These are phyloP conservation scores for Prosopis cineraria DNA, from an alignment of 306 rosid species.

Conservation along the genomic window DNA sequence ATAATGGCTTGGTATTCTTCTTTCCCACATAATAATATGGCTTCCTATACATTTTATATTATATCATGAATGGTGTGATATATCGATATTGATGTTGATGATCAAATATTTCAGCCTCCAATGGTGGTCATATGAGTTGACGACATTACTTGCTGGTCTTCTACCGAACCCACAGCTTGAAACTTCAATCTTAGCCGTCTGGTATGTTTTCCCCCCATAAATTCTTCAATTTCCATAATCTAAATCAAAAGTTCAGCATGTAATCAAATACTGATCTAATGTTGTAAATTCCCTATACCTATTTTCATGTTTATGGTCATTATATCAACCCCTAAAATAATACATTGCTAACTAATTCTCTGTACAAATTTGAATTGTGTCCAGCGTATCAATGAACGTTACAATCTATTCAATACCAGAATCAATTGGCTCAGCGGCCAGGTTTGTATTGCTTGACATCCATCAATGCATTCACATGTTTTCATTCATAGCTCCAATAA, in stretches of 20 bases:
- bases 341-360: background rate
- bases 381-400: constrained; percentile 52
- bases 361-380: constrained; percentile 1
- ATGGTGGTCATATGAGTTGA: constrained; percentile 87
- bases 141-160: constrained; percentile 67
- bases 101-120: constrained; percentile 56
- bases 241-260: background rate
- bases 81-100: constrained; percentile 1
- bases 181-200: constrained; percentile 66
- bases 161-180: constrained; percentile 84
- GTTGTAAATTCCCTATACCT: background rate
- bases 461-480: no score
- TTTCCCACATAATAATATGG: background rate
- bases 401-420: constrained; percentile 66
- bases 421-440: constrained; percentile 76
- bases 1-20: constrained; percentile 71
- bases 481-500: background rate
- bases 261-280: no score
- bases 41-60: background rate
- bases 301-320: background rate
- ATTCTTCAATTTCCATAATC: background rate
- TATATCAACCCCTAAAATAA: no score
- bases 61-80: background rate
- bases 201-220: constrained; percentile 28
- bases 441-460: constrained; percentile 44